Evolutionary conservation across 2,329 filamentous ascomycete genomes (phyloP).

Genomic region (Alternaria brassicae): DNA sequence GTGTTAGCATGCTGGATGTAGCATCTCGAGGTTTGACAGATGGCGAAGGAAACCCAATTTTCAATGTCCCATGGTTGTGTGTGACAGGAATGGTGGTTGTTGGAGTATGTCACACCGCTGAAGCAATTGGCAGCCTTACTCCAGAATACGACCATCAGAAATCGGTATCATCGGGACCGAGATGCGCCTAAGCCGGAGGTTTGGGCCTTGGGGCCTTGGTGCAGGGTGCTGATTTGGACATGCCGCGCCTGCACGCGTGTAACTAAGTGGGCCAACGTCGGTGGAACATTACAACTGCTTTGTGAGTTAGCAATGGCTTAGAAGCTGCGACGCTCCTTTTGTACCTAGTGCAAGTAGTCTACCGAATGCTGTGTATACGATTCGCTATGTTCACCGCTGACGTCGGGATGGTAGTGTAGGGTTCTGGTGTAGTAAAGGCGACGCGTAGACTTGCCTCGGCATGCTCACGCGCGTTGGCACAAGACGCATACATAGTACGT

Average conservation of each 20-base stretch:
- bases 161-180: rapidly evolving
- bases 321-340: not conserved
- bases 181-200: not conserved
- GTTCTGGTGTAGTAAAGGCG: not conserved
- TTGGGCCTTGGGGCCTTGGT: not conserved
- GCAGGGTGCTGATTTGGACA: not conserved
- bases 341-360: not conserved
- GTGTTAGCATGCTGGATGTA: not conserved
- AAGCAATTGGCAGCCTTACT: rapidly evolving
- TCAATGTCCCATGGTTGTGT: not conserved
- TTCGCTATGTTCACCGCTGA: not conserved
- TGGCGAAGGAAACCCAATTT: not conserved
- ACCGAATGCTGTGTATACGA: not conserved
- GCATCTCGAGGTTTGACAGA: not conserved
- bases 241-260: not conserved
- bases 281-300: not conserved
- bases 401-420: rapidly evolving
- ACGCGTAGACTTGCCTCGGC: not conserved
- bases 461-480: not conserved
- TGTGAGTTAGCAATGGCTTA: not conserved
- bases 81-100: not conserved
- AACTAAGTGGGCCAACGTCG: not conserved
- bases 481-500: not conserved
- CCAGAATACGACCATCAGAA: rapidly evolving
- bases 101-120: rapidly evolving